These are phyloP conservation scores for Corchorus olitorius DNA, from an alignment of 345 rosid genomes.

Conservation along the genomic window DNA sequence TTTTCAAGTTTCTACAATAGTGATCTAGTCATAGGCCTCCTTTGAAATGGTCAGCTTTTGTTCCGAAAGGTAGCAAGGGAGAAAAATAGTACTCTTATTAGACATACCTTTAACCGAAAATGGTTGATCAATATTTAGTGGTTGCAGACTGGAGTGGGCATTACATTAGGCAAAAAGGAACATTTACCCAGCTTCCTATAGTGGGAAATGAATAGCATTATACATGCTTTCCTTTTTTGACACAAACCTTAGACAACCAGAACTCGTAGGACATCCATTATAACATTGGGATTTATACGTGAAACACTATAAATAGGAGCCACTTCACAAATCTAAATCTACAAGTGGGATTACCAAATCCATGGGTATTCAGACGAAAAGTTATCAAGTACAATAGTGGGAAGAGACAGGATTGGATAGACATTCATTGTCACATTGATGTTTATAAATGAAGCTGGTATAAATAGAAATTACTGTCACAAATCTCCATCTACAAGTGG, in stretches of 20 bases:
- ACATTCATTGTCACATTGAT: neutral
- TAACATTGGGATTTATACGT: neutral
- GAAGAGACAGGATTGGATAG: neutral
- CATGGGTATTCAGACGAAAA: neutral
- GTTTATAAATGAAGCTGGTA: neutral
- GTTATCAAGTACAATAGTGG: neutral
- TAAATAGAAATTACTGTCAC: neutral
- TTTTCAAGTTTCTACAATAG: neutral
- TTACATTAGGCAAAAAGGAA: slow-evolving; percentile 11
- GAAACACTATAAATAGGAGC: neutral
- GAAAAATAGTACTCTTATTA: neutral
- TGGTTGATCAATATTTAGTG: neutral
- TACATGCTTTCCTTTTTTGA: neutral
- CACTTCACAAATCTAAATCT: neutral
- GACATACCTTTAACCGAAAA: neutral
- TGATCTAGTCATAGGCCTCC: neutral
- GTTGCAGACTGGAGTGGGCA: neutral
- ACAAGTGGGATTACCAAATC: slow-evolving; percentile 3
- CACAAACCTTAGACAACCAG: neutral
- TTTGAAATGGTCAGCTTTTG: neutral
- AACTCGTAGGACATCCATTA: neutral
- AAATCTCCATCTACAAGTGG: slow-evolving; percentile 8
- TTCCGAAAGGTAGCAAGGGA: neutral
- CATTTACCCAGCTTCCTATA: neutral
- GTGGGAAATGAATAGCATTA: neutral